Conservation (phyloP, 1,284 basidiomycete species). For the Naganishia liquefaciens region DNA sequence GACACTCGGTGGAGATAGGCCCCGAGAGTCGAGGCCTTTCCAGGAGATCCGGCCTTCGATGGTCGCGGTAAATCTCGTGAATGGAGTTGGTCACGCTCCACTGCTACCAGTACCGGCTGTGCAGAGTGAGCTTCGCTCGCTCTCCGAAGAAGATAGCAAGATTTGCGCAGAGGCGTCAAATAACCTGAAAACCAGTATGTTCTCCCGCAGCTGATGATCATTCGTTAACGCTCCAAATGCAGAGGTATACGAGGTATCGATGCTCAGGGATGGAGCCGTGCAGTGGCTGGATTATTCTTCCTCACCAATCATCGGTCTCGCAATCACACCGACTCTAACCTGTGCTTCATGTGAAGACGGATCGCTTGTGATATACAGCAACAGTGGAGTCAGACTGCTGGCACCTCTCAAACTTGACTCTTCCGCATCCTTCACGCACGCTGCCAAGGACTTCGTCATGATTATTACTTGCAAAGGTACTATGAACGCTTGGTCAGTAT, state of each 20-base stretch:
- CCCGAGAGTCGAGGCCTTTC: constrained; percentile 34
- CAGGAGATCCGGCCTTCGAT: constrained; percentile 43
- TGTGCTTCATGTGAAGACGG: constrained; percentile 6
- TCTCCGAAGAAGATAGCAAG: constrained; percentile 38
- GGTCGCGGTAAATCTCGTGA: constrained; percentile 18
- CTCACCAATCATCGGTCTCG: constrained; percentile 66
- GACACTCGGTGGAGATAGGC: constrained; percentile 37
- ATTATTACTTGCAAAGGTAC: constrained; percentile 70
- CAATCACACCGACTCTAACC: constrained; percentile 58
- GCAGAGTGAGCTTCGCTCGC: constrained; percentile 42
- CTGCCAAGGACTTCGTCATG: constrained; percentile 65
- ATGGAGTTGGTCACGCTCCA: neutral
- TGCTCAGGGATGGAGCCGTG: constrained; percentile 60
- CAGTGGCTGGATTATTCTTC: constrained; percentile 87
- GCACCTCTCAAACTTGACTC: constrained; percentile 72
- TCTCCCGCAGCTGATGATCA: neutral
- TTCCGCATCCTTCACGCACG: constrained; percentile 68
- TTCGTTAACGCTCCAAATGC: neutral
- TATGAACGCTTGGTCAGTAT: constrained; percentile 70
- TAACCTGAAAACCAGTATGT: constrained; percentile 61
- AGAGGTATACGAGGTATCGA: constrained; percentile 17
- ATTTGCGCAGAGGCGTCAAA: constrained; percentile 78
- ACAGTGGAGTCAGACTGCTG: constrained; percentile 58
- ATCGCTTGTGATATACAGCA: constrained; percentile 44
- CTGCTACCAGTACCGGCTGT: constrained; percentile 39